phyloP scores from a whole-genome alignment of 2,329 filamentous ascomycete species.

The Zymoseptoria passerinii region DNA sequence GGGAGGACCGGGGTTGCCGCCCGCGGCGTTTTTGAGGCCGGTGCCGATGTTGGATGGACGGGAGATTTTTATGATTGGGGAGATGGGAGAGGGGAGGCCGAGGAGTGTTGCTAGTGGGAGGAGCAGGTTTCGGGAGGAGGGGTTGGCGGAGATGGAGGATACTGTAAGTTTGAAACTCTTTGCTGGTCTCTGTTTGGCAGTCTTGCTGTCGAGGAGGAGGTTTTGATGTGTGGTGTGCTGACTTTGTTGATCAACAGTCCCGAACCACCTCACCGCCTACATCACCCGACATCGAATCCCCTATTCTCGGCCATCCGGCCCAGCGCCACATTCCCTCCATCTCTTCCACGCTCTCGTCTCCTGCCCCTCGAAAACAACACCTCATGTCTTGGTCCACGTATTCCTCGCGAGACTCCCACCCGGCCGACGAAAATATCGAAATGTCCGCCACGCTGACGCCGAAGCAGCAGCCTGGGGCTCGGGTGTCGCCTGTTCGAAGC shows the following conservation, averaged over 20 bases:
- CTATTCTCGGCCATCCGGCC: constrained; percentile 14
- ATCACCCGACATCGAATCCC: constrained; percentile 12
- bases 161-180: constrained; percentile 5
- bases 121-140: constrained; percentile 14
- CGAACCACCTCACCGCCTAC: not conserved
- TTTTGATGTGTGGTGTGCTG: not conserved
- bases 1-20: constrained; percentile 3
- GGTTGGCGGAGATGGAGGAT: constrained; percentile 14
- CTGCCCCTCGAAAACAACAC: constrained; percentile 15
- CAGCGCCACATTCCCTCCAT: not conserved
- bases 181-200: not conserved
- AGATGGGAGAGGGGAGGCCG: not conserved
- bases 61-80: constrained; percentile 1
- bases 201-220: not conserved
- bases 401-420: constrained; percentile 3
- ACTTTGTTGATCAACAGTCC: not conserved
- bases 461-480: constrained; percentile 10
- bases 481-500: not conserved
- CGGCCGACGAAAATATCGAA: constrained; percentile 3
- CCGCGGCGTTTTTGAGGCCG: constrained; percentile 8
- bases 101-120: constrained; percentile 4
- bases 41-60: constrained; percentile 15
- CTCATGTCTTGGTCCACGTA: constrained; percentile 22
- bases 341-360: constrained; percentile 8
- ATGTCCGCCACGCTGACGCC: constrained; percentile 15